Evolutionary conservation across 2,329 filamentous ascomycete species (phyloP).

Genomic region (Cladosporium sp.): DNA sequence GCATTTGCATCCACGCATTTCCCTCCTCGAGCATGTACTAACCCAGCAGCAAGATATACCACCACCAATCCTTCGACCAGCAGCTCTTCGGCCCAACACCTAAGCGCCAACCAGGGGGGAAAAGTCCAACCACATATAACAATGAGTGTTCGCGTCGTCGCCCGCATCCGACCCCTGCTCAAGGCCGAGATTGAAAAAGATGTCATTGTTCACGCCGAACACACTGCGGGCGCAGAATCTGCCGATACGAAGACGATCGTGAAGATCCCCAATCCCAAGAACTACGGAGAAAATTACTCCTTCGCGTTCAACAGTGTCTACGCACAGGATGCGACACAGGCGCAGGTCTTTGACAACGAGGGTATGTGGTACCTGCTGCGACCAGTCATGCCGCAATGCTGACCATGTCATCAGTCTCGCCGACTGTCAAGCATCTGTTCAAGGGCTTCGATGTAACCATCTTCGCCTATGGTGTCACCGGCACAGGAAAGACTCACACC

Average conservation of each 20-base stretch:
- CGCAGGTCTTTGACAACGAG: conserved; percentile 84
- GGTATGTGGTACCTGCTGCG: conserved; percentile 49
- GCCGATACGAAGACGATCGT: conserved; percentile 55
- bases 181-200: conserved; percentile 83
- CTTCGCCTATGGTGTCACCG: conserved; percentile 96
- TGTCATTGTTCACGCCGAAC: conserved; percentile 71
- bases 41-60: neutral
- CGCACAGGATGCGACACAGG: conserved; percentile 73
- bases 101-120: conserved; percentile 1
- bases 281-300: conserved; percentile 82
- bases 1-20: neutral
- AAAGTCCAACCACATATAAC: conserved; percentile 4
- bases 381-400: neutral
- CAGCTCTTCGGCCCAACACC: neutral
- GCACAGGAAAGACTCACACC: conserved; percentile 97
- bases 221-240: conserved; percentile 44
- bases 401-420: conserved; percentile 60
- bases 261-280: conserved; percentile 91
- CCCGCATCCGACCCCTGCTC: conserved; percentile 82
- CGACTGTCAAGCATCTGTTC: conserved; percentile 87
- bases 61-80: neutral
- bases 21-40: conserved; percentile 7
- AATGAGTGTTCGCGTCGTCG: conserved; percentile 75
- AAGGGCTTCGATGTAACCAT: conserved; percentile 99
- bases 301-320: conserved; percentile 96